phyloP scores from a whole-genome alignment of 2,329 filamentous ascomycete genomes.

The Paraphaeosphaeria minitans region DNA sequence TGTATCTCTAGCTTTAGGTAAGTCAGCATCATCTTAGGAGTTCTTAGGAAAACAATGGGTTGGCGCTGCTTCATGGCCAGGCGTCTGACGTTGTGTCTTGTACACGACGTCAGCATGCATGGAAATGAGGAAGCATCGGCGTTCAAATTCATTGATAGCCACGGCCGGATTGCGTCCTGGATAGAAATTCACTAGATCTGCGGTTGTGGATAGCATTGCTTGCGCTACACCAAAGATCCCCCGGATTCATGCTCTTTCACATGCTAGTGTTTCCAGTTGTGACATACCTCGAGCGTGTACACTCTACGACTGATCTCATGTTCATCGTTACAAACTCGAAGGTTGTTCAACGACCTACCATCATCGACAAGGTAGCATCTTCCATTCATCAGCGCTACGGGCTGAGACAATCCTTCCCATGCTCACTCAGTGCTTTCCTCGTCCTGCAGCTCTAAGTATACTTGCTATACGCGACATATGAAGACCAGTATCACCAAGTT shows the following conservation, averaged over 20 bases:
- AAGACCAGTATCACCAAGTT: too few species aligned
- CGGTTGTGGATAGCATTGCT: conserved; percentile 15
- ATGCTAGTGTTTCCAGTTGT: background rate
- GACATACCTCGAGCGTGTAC: background rate
- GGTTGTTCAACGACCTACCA: too few species aligned
- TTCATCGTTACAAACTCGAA: background rate
- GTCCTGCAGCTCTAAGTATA: too few species aligned
- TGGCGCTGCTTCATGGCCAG: conserved; percentile 22
- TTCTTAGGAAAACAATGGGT: conserved; percentile 15
- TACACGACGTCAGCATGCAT: conserved; percentile 13
- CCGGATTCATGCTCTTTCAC: conserved; percentile 4
- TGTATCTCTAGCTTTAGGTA: conserved; percentile 67
- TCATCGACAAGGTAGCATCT: too few species aligned
- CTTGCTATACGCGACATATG: too few species aligned
- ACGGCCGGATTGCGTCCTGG: conserved; percentile 24
- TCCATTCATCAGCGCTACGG: too few species aligned
- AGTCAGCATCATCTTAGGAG: conserved; percentile 12
- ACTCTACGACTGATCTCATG: background rate
- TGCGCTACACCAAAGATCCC: conserved; percentile 29
- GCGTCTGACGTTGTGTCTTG: conserved; percentile 22
- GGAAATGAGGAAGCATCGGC: conserved; percentile 22
- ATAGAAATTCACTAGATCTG: conserved; percentile 42
- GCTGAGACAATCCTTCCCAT: too few species aligned
- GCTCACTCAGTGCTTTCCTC: too few species aligned
- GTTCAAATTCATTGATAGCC: conserved; percentile 19